A percentile compares a stretch with the other conserved stretches of the same genome.
Evolutionary conservation across 1,139 yeast species (phyloP).

Genomic region (Saccharomycopsis hybrid): DNA sequence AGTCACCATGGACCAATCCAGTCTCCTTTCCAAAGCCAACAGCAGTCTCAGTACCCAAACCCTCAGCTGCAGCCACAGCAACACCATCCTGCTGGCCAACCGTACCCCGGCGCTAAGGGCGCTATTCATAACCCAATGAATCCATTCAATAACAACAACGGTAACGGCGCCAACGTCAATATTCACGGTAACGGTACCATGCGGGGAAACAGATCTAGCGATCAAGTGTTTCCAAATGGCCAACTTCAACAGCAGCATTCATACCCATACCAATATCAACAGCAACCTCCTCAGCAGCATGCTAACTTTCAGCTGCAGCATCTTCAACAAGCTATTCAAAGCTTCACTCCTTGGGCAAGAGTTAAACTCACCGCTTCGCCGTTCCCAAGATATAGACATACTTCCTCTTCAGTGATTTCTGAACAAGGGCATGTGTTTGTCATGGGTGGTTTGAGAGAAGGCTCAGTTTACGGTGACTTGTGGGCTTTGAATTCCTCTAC

Average conservation of each 20-base stretch:
- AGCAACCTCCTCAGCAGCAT: too few relatives aligned
- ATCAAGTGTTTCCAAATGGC: neutral
- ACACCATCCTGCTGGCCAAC: neutral
- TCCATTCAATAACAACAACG: neutral
- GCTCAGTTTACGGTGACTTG: slow-evolving; percentile 89
- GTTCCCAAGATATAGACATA: slow-evolving; percentile 91
- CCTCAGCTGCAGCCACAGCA: too few relatives aligned
- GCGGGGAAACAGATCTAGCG: neutral
- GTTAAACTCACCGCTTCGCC: slow-evolving; percentile 71
- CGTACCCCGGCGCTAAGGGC: neutral
- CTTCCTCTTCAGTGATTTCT: slow-evolving; percentile 68
- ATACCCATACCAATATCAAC: slow-evolving; percentile 17
- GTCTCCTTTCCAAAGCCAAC: slow-evolving; percentile 3
- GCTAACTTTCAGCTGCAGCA: too few relatives aligned
- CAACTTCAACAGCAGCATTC: slow-evolving; percentile 10
- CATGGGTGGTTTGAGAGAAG: slow-evolving; percentile 94
- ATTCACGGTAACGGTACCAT: neutral
- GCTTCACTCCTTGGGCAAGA: slow-evolving; percentile 68
- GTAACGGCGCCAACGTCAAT: neutral
- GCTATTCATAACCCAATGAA: neutral
- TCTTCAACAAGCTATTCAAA: slow-evolving; percentile 11
- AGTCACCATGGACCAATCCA: neutral
- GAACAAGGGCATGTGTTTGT: slow-evolving; percentile 80
- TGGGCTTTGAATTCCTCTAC: slow-evolving; percentile 54
- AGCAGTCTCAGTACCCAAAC: too few relatives aligned